Evolutionary conservation across 768 basidiomycete genomes (phyloP).

Genomic region (Tephrocybe sp.): DNA sequence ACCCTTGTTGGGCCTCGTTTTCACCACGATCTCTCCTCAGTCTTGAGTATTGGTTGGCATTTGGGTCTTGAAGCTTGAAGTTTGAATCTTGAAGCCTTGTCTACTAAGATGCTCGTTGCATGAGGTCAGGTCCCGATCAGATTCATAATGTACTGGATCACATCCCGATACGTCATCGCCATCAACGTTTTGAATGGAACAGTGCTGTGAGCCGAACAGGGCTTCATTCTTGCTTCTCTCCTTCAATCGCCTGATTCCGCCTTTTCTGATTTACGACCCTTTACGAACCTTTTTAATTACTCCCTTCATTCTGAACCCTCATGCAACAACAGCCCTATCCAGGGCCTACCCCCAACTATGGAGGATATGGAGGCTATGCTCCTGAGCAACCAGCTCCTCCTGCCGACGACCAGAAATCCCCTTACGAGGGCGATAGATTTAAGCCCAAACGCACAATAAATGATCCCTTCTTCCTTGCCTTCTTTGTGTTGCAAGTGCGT

Average conservation of each 20-base stretch:
- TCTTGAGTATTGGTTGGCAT: no score
- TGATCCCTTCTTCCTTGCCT: constrained; percentile 67
- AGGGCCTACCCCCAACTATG: constrained; percentile 41
- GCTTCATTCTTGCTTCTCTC: background rate
- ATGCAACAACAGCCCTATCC: constrained; percentile 31
- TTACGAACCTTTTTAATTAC: background rate
- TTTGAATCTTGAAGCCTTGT: no score
- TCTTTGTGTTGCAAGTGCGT: constrained; percentile 70
- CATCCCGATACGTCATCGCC: background rate
- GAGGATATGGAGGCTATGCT: constrained; percentile 24
- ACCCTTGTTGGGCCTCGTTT: no score
- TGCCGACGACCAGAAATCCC: constrained; percentile 42
- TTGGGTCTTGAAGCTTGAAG: no score
- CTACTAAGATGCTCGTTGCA: no score
- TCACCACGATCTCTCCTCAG: no score
- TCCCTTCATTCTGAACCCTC: background rate
- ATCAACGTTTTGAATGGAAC: background rate
- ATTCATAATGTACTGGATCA: background rate
- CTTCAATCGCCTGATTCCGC: background rate
- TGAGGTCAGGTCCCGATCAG: background rate
- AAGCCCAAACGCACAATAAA: constrained; percentile 69
- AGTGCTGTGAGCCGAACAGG: background rate
- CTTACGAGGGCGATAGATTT: constrained; percentile 64
- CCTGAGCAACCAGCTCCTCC: constrained; percentile 20
- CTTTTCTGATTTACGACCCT: background rate